Percentiles rank a stretch among this genome's conserved stretches.
Conservation (phyloP, 1,284 basidiomycete genomes). For the Phaffia rhodozyma region DNA sequence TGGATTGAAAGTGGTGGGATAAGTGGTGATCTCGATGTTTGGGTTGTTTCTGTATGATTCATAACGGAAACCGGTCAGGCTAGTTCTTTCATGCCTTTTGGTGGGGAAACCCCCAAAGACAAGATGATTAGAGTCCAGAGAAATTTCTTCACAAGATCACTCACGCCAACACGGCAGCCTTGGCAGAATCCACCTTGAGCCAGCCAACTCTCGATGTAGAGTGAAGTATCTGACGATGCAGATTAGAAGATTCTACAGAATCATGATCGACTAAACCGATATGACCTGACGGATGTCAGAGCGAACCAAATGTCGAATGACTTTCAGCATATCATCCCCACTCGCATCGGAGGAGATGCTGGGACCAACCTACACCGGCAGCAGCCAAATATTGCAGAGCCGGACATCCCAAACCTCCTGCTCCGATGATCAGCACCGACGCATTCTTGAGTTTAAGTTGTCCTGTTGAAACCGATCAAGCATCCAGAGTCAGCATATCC, state of each 20-base stretch:
- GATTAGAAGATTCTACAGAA: constrained; percentile 76
- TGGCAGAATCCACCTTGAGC: constrained; percentile 73
- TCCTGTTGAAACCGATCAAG: constrained; percentile 40
- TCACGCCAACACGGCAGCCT: constrained; percentile 51
- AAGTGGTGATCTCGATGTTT: constrained; percentile 44
- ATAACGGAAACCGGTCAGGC: not conserved
- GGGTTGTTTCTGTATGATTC: constrained; percentile 61
- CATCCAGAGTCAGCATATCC: not conserved
- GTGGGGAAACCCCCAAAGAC: no score
- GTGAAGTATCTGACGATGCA: constrained; percentile 88
- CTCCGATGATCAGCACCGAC: constrained; percentile 78
- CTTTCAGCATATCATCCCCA: not conserved
- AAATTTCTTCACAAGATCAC: no score
- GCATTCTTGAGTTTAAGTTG: constrained; percentile 68
- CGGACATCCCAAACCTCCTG: constrained; percentile 92
- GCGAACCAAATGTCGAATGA: not conserved
- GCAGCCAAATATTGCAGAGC: constrained; percentile 86
- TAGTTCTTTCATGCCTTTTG: no score
- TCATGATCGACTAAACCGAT: constrained; percentile 89
- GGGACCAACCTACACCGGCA: constrained; percentile 66
- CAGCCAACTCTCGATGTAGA: constrained; percentile 65
- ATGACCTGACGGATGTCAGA: constrained; percentile 42
- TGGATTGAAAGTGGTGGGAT: constrained; percentile 46
- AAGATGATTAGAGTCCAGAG: no score
- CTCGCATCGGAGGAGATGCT: not conserved